These are phyloP conservation scores for Colletotrichum sp. DNA, from an alignment of 2,329 filamentous ascomycete genomes.

Conservation along the genomic window DNA sequence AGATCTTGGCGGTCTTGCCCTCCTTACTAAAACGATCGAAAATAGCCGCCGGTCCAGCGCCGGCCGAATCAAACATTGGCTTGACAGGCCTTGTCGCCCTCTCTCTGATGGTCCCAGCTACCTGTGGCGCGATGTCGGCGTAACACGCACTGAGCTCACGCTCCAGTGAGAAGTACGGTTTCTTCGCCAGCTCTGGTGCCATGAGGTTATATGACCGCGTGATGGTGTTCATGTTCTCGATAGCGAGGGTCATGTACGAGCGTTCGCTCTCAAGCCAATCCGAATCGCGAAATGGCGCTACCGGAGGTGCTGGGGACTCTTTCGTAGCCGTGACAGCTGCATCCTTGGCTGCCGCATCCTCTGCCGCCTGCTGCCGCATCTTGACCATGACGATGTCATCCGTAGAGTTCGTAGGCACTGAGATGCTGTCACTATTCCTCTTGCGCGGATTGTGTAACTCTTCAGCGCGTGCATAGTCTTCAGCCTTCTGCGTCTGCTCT, in stretches of 20 bases:
- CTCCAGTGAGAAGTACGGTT: slow-evolving; percentile 86
- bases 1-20: slow-evolving; percentile 62
- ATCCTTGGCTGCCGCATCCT: background rate
- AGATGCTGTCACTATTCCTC: slow-evolving; percentile 49
- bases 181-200: slow-evolving; percentile 90
- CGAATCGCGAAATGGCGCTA: slow-evolving; percentile 76
- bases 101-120: slow-evolving; percentile 75
- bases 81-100: slow-evolving; percentile 59
- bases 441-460: slow-evolving; percentile 63
- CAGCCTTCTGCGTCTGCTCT: slow-evolving; percentile 74
- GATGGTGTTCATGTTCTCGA: slow-evolving; percentile 79
- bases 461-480: slow-evolving; percentile 79
- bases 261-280: slow-evolving; percentile 76
- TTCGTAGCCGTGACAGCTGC: background rate
- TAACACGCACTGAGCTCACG: slow-evolving; percentile 84
- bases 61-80: slow-evolving; percentile 31
- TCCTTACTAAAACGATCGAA: slow-evolving; percentile 64
- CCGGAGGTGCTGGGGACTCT: slow-evolving; percentile 33
- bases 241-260: slow-evolving; percentile 76
- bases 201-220: slow-evolving; percentile 93
- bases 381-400: slow-evolving; percentile 55
- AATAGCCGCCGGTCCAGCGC: slow-evolving; percentile 52
- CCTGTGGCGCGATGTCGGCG: slow-evolving; percentile 80
- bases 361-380: slow-evolving; percentile 36
- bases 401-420: slow-evolving; percentile 51